Conservation (phyloP, 192 early-diverging fungal species). For the Umbelopsis sp. region DNA sequence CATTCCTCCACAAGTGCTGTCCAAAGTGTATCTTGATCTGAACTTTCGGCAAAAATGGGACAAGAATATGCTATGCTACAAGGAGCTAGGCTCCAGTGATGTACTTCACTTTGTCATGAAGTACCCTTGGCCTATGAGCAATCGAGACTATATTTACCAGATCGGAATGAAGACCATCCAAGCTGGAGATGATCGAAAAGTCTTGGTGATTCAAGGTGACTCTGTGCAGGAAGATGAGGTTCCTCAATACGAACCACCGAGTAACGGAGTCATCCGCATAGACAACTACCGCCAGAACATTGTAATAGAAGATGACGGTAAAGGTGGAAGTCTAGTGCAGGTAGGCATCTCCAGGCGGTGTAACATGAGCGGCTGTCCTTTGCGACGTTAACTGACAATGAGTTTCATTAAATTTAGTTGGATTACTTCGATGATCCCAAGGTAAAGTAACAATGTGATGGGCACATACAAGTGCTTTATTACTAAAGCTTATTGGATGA, state of each 20-base stretch:
- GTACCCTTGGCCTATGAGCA: conserved; percentile 53
- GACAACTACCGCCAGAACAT: conserved; percentile 54
- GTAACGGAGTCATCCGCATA: conserved; percentile 49
- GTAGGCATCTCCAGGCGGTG: not conserved
- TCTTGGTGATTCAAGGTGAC: conserved; percentile 36
- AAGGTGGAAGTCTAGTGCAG: conserved; percentile 47
- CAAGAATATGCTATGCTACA: conserved; percentile 54
- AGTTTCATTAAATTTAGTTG: conserved; percentile 14
- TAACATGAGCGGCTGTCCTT: too few relatives aligned
- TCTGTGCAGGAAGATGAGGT: conserved; percentile 18
- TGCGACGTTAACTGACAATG: too few relatives aligned
- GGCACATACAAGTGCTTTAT: not conserved
- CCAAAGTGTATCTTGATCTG: conserved; percentile 56
- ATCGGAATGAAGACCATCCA: conserved; percentile 22
- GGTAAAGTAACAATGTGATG: conserved; percentile 29
- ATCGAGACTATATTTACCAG: conserved; percentile 54
- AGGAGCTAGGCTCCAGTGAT: conserved; percentile 29
- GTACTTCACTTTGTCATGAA: conserved; percentile 24
- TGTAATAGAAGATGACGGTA: conserved; percentile 45
- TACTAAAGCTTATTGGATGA: too few relatives aligned
- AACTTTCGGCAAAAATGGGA: conserved; percentile 58
- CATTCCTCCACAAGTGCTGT: conserved; percentile 43
- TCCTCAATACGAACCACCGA: not conserved
- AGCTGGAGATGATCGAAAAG: not conserved
- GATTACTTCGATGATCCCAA: conserved; percentile 60